Evolutionary conservation across 805 yeast species (phyloP).

Genomic region (Pichia rugopelliculosa): DNA sequence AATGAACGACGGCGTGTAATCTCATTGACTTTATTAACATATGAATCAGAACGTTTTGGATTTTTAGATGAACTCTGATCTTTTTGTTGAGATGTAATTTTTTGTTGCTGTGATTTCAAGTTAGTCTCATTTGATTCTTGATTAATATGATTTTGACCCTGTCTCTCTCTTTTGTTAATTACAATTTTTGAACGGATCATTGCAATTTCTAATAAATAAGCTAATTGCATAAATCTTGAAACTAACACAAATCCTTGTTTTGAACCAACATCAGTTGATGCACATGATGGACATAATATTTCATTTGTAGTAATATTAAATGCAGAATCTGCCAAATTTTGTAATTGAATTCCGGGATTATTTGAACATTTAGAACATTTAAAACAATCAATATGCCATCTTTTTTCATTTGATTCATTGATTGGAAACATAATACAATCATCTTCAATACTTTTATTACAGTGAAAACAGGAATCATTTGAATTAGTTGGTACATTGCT

Average conservation of each 20-base stretch:
- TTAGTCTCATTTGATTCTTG: not conserved
- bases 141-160: not conserved
- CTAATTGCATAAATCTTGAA: conserved; percentile 64
- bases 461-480: conserved; percentile 68
- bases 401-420: conserved; percentile 30
- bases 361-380: conserved; percentile 51
- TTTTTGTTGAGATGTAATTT: not conserved
- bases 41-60: conserved; percentile 33
- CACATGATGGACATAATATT: conserved; percentile 60
- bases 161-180: conserved; percentile 31
- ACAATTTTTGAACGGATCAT: conserved; percentile 63
- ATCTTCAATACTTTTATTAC: conserved; percentile 76
- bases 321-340: conserved; percentile 35
- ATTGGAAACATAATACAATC: conserved; percentile 52
- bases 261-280: conserved; percentile 41
- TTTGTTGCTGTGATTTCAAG: not conserved
- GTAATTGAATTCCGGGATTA: not conserved
- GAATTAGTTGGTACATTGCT: conserved; percentile 44
- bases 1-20: conserved; percentile 69
- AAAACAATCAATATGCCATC: conserved; percentile 84
- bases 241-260: conserved; percentile 52
- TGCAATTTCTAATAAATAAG: conserved; percentile 76
- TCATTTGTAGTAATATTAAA: conserved; percentile 31
- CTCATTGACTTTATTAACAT: conserved; percentile 64
- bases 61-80: not conserved